phyloP scores from a whole-genome alignment of 345 rosid genomes.

The Populus ilicifolia region DNA sequence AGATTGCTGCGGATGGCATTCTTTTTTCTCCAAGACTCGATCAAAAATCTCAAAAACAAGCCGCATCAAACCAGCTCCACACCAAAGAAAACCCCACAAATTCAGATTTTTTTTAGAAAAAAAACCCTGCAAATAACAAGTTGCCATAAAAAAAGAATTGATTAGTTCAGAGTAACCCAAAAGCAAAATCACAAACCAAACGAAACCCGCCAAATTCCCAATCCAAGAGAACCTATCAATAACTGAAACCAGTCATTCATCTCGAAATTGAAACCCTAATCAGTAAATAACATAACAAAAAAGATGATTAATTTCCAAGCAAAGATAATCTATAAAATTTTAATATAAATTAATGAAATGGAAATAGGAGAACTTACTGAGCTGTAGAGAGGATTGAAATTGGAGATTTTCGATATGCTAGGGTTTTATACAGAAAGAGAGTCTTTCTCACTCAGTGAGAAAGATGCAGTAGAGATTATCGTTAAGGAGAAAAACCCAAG shows the following conservation, averaged over 20 bases:
- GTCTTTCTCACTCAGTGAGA: not conserved
- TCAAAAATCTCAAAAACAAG: not conserved
- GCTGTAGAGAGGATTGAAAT: not conserved
- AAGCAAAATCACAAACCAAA: not conserved
- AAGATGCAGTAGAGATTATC: not conserved
- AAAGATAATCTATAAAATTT: not conserved
- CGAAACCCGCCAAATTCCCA: not conserved
- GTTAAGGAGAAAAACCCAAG: too few relatives aligned
- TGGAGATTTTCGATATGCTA: not conserved
- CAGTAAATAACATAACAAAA: not conserved
- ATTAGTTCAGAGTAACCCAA: not conserved
- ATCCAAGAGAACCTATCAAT: not conserved
- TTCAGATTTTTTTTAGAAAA: too few relatives aligned
- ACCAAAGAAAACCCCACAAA: not conserved
- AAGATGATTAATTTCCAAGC: not conserved
- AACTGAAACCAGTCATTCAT: not conserved
- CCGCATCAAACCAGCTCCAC: not conserved
- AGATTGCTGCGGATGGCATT: constrained; percentile 55
- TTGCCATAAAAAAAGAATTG: not conserved
- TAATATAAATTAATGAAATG: not conserved
- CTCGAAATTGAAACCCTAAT: not conserved
- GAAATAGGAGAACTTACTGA: not conserved
- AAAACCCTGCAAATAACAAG: not conserved
- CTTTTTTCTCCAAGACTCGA: not conserved
- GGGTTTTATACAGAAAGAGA: not conserved